phyloP scores from a whole-genome alignment of 2,329 filamentous ascomycete genomes.

The Fonsecaea erecta region DNA sequence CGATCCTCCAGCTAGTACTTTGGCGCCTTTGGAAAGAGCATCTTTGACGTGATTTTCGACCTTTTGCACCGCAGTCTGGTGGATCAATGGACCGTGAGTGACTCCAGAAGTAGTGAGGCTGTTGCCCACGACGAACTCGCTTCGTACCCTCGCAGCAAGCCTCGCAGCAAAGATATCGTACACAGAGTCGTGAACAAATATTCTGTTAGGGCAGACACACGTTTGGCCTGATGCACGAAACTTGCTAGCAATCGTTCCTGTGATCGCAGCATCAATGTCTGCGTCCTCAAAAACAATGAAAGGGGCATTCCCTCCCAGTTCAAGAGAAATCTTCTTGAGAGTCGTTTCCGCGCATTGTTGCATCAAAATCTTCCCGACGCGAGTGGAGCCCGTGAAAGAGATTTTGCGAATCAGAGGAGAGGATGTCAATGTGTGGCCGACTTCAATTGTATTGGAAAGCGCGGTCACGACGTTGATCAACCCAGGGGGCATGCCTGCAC shows the following conservation, averaged over 20 bases:
- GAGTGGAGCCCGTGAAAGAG: slow-evolving; percentile 42
- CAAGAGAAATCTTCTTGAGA: slow-evolving; percentile 44
- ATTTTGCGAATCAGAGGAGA: slow-evolving; percentile 41
- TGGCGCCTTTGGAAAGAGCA: slow-evolving; percentile 34
- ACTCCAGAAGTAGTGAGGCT: slow-evolving; percentile 64
- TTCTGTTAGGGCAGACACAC: slow-evolving; percentile 63
- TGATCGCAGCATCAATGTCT: slow-evolving; percentile 39
- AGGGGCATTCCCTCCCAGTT: slow-evolving; percentile 46
- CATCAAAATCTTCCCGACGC: slow-evolving; percentile 41
- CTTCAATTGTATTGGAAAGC: slow-evolving; percentile 73
- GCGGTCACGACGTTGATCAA: slow-evolving; percentile 49
- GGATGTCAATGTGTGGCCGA: slow-evolving; percentile 59
- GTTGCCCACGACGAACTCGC: slow-evolving; percentile 73
- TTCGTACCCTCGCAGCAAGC: slow-evolving; percentile 70
- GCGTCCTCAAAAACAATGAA: slow-evolving; percentile 46
- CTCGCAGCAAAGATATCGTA: slow-evolving; percentile 73
- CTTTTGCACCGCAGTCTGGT: slow-evolving; percentile 24
- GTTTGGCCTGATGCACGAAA: slow-evolving; percentile 33
- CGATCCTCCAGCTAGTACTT: slow-evolving; percentile 36
- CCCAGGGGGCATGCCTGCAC: slow-evolving; percentile 43
- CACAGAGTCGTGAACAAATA: slow-evolving; percentile 76
- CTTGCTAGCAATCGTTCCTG: slow-evolving; percentile 24
- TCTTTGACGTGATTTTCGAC: slow-evolving; percentile 30
- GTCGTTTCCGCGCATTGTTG: slow-evolving; percentile 41
- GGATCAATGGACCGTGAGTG: slow-evolving; percentile 73